Evolutionary conservation across 768 basidiomycete genomes (phyloP).

Genomic region (Lyophyllum semitale): DNA sequence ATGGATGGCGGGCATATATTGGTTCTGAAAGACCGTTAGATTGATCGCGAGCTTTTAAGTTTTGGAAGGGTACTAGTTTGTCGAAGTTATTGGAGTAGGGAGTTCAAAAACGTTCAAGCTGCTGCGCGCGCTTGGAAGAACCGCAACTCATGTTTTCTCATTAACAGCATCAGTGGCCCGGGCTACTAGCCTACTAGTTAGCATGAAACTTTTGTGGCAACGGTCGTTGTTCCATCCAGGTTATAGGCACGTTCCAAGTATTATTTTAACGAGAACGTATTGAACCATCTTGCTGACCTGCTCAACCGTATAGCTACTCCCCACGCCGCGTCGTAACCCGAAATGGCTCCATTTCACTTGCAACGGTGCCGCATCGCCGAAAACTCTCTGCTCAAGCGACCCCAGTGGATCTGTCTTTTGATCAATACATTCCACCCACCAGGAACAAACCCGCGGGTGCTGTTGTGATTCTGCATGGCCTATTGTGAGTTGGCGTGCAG

Average conservation of each 20-base stretch:
- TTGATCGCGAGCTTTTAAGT: no score
- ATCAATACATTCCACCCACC: slow-evolving; percentile 14
- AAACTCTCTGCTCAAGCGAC: slow-evolving; percentile 1
- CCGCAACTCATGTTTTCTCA: no score
- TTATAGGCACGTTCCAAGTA: not conserved
- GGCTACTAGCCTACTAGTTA: no score
- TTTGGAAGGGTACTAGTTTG: no score
- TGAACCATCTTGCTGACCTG: not conserved
- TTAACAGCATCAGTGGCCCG: no score
- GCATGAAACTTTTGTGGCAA: not conserved
- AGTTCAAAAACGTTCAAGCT: no score
- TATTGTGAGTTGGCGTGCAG: slow-evolving; percentile 45
- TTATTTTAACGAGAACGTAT: not conserved
- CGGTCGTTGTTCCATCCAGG: not conserved
- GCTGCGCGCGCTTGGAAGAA: no score
- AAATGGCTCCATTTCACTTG: not conserved
- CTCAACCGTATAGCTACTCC: not conserved
- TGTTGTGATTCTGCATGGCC: slow-evolving; percentile 58
- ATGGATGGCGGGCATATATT: no score
- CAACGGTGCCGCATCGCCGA: not conserved
- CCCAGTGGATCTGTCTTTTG: slow-evolving; percentile 20
- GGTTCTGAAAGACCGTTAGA: no score
- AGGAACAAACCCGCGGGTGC: slow-evolving; percentile 37
- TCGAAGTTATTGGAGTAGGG: no score
- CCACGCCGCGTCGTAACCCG: not conserved